Evolutionary conservation across 768 basidiomycete species (phyloP), one percentile per base, ranked within the genome.

Genomic region (Pleurotus citrinopileatus): DNA sequence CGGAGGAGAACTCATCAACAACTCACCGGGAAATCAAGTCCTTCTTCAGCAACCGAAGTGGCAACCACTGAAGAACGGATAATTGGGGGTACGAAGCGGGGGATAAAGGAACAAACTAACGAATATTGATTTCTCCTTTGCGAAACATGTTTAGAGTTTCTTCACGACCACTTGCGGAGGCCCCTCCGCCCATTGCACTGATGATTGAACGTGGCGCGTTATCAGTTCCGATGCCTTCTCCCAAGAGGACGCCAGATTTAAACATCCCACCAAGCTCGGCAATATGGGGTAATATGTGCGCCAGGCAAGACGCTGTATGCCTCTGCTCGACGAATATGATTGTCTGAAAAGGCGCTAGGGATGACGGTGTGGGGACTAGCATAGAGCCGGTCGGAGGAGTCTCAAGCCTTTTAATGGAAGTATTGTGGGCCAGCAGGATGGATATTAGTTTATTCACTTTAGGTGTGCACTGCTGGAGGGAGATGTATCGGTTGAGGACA

Each of bases 281-380:
- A 2, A 91, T 74, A 27, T 73, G 76, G 1, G 80, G 74, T 3
- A 96, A 72, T 26, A 93, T 65, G 60, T 73, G 80, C 2, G 87
- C 79, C 12, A 96, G 75, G 42, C 82, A 82, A 15, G 79, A 72
- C 2, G 92, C 93, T 13, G 88, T 77, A 59, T 93, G 90, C 8
- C 93, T 80, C 63, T 92, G 91, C 56, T 92, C 84, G 15, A 92
- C 91, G 65, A 96, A 96, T 40, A 95, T 76, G 57, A 95, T 94
- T 17, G 82, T 83, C 61, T 93, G 91, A 62, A 94, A 91, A 2
- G 67, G 19, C 17, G 19, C 23, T 25, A 23, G 10, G 20, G 20
- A 27, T 22, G 43, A 26, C 19, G 17, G 38, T 6, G 38, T 6
- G 19, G 19, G 38, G 38, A n/a, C 15, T 3, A 9, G 26, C 3